Evolutionary conservation across 768 basidiomycete species (phyloP).

Genomic region (Amanita exitialis): DNA sequence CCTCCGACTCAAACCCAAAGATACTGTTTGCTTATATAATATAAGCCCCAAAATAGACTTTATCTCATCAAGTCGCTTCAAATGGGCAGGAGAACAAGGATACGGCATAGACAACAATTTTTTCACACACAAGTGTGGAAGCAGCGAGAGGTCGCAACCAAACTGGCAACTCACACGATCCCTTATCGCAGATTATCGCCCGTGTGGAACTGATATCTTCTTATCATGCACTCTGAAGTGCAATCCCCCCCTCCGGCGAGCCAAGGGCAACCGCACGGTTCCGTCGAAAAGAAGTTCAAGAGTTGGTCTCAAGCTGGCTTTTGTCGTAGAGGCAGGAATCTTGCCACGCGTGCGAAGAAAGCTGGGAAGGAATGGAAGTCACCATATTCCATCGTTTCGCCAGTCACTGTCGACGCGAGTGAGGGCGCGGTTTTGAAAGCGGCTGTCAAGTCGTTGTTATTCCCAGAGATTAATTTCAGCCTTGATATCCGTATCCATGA

Average conservation of each 20-base stretch:
- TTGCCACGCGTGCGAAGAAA: slow-evolving; percentile 63
- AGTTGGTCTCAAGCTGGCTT: slow-evolving; percentile 91
- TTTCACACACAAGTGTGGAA: too few species aligned
- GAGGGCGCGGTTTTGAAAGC: slow-evolving; percentile 60
- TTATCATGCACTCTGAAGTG: too few species aligned
- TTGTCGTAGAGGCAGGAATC: slow-evolving; percentile 77
- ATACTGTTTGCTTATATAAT: too few species aligned
- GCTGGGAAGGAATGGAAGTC: slow-evolving; percentile 60
- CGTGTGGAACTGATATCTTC: too few species aligned
- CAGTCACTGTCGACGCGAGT: slow-evolving; percentile 37
- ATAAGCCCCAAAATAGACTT: too few species aligned
- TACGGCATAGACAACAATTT: too few species aligned
- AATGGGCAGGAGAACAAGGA: too few species aligned
- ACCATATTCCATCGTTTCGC: slow-evolving; percentile 70
- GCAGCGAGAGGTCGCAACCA: too few species aligned
- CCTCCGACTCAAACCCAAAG: background rate
- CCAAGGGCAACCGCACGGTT: slow-evolving; percentile 17
- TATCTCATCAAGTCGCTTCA: too few species aligned
- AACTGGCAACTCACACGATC: too few species aligned
- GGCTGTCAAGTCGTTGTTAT: slow-evolving; percentile 67
- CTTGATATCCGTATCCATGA: slow-evolving; percentile 79
- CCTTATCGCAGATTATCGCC: too few species aligned
- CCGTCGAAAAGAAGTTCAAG: slow-evolving; percentile 89
- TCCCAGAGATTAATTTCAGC: slow-evolving; percentile 75
- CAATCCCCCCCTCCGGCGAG: too few species aligned